Percentiles rank a stretch among this genome's conserved stretches.
Evolutionary conservation across 371 early-diverging fungal species (phyloP).

Genomic region (Chytridiales sp.): DNA sequence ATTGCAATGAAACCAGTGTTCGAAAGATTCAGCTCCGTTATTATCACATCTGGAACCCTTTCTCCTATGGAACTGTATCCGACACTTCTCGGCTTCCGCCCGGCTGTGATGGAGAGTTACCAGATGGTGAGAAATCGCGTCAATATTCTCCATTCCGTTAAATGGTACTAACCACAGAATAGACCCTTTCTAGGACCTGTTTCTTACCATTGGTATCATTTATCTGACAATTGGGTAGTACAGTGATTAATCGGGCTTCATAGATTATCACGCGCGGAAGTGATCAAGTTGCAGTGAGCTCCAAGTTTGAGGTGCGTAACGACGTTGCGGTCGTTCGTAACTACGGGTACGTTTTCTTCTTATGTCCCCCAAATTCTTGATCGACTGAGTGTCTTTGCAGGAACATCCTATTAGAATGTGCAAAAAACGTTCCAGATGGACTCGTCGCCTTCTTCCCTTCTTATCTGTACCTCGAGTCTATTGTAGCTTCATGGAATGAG

Average conservation of each 20-base stretch:
- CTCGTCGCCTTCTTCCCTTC: conserved; percentile 99
- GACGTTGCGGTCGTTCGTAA: conserved; percentile 99
- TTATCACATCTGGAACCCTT: conserved; percentile 99
- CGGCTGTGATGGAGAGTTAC: conserved; percentile 85
- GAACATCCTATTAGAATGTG: no score
- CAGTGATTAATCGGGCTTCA: background rate
- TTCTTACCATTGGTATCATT: conserved; percentile 89
- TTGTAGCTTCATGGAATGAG: conserved; percentile 98
- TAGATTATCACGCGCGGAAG: conserved; percentile 92
- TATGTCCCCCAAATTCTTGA: no score
- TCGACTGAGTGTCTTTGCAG: no score
- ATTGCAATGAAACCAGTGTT: conserved; percentile 97
- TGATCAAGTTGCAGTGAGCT: conserved; percentile 96
- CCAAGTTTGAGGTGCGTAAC: conserved; percentile 96
- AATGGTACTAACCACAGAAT: no score
- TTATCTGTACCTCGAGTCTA: conserved; percentile 99
- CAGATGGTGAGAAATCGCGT: no score
- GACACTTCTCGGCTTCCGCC: conserved; percentile 90
- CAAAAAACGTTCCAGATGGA: conserved; percentile 99
- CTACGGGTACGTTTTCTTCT: conserved; percentile 97
- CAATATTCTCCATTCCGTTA: no score
- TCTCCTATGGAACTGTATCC: conserved; percentile 99
- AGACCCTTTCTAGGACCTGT: conserved; percentile 88
- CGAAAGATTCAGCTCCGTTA: conserved; percentile 92
- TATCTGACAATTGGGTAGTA: background rate